Base-by-base conservation (phyloP, 2,329 filamentous ascomycete species). In the Pestalotiopsis sp. region DNA sequence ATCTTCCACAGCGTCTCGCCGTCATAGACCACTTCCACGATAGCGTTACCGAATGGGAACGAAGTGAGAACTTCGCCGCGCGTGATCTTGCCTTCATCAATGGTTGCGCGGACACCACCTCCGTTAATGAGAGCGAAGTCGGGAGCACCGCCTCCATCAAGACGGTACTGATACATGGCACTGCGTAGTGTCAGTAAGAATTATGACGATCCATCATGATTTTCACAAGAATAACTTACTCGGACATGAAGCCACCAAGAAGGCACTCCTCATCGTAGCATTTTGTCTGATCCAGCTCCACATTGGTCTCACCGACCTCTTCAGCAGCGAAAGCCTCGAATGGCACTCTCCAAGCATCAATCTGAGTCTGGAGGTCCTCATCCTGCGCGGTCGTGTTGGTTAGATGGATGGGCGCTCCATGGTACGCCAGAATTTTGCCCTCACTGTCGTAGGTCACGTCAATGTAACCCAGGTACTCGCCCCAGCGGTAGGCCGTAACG, bases 401-500 rank as follows among this genome's bases (percentile, higher is more conserved):
- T 67, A 92, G 79, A 74, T 90, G 89, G 72, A 92, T 87, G 1
- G 90, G 90, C 0, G 85, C 89, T 39, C 90, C 90, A 74, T 86
- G 85, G 78, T 92, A 92, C 4, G 84, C 84, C 5, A 91, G 82
- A 17, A 91, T 86, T 76, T 86, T 89, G 76, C 90, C 90, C 1
- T 86, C 79, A 4, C 81, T 71, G 72, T 90, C 88, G 74, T 90
- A 92, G 1, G 87, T 88, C 7, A 92, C 84, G 71, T 91, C 89
- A 72, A 92, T 92, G 76, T 90, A 90, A 68, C 90, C 90, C 2
- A 92, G 78, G 68, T 91, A 91, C 79, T 91, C 88, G 65, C 90
- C 90, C 90, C 90, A 92, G 71, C 89, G 86, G 75, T 89, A 92
- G 2, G 89, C 87, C 7, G 89, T 91, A 20, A 92, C 90, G 73